phyloP scores from a whole-genome alignment of 257 asterid species.

The Ocimum tenuiflorum region DNA sequence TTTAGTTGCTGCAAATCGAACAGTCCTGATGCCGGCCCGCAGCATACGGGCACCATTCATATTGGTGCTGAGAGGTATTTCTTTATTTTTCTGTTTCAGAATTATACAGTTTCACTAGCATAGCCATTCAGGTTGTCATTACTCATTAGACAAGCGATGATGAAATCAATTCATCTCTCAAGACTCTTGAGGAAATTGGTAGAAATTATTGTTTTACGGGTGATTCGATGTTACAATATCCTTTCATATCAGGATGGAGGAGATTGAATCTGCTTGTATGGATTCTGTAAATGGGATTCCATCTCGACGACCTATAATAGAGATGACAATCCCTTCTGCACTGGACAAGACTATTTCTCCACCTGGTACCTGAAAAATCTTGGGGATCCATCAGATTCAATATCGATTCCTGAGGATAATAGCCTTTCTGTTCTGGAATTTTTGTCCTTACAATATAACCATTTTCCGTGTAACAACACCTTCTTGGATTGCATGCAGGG shows the following conservation, averaged over 20 bases:
- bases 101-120: background rate
- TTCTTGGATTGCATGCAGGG: constrained; percentile 36
- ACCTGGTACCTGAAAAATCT: constrained; percentile 41
- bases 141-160: too few relatives aligned
- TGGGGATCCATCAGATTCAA: background rate
- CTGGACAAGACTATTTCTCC: constrained; percentile 87
- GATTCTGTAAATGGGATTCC: constrained; percentile 74
- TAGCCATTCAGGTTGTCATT: too few relatives aligned
- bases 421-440: background rate
- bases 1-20: constrained; percentile 63
- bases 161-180: too few relatives aligned
- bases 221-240: background rate
- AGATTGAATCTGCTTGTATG: constrained; percentile 68
- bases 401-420: background rate
- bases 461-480: too few relatives aligned
- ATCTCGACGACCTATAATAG: constrained; percentile 79
- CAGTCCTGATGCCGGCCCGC: constrained; percentile 69
- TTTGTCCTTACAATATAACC: too few relatives aligned
- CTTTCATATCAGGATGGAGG: constrained; percentile 55
- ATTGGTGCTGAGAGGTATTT: constrained; percentile 82
- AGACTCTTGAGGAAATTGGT: too few relatives aligned
- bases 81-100: constrained; percentile 14
- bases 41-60: constrained; percentile 92
- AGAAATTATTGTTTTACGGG: too few relatives aligned
- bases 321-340: constrained; percentile 96